A percentile compares a stretch with the other conserved stretches of the same genome.
phyloP scores from a whole-genome alignment of 306 rosid genomes.

The Cotoneaster glaucophyllus region DNA sequence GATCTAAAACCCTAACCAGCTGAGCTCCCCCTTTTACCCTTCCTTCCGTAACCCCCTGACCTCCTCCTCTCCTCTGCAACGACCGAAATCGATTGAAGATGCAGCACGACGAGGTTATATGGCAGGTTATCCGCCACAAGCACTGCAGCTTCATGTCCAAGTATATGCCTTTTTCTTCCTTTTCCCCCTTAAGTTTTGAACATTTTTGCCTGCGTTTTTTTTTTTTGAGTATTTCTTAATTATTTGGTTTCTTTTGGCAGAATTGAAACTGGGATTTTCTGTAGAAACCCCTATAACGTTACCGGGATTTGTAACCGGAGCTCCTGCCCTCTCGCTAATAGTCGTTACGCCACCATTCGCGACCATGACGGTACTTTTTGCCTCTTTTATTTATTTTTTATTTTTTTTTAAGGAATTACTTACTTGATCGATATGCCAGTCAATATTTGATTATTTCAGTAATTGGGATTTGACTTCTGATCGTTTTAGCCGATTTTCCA shows the following conservation, averaged over 20 bases:
- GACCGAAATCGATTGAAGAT: neutral
- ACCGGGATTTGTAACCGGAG: conserved; percentile 93
- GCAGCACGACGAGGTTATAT: conserved; percentile 46
- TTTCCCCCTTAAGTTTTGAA: neutral
- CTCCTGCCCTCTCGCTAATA: conserved; percentile 86
- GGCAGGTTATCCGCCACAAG: conserved; percentile 43
- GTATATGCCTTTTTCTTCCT: conserved; percentile 5
- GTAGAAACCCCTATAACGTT: conserved; percentile 79
- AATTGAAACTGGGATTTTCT: conserved; percentile 64
- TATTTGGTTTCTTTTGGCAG: conserved; percentile 24
- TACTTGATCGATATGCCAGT: no score
- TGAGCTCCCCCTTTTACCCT: neutral
- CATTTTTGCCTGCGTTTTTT: neutral
- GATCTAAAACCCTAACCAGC: neutral
- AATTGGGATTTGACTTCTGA: neutral
- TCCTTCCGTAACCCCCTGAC: neutral
- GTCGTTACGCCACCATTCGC: conserved; percentile 92
- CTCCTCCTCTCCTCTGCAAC: neutral
- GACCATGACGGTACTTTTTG: conserved; percentile 60
- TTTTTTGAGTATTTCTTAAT: neutral
- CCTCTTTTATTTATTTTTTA: no score
- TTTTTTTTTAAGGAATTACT: neutral
- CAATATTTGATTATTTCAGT: no score
- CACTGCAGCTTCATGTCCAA: conserved; percentile 56
- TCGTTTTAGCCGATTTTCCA: neutral